Percentiles rank a stretch among this genome's conserved stretches.
Evolutionary conservation across 176 grass and related monocot species (phyloP).

Genomic region (Canna indica): DNA sequence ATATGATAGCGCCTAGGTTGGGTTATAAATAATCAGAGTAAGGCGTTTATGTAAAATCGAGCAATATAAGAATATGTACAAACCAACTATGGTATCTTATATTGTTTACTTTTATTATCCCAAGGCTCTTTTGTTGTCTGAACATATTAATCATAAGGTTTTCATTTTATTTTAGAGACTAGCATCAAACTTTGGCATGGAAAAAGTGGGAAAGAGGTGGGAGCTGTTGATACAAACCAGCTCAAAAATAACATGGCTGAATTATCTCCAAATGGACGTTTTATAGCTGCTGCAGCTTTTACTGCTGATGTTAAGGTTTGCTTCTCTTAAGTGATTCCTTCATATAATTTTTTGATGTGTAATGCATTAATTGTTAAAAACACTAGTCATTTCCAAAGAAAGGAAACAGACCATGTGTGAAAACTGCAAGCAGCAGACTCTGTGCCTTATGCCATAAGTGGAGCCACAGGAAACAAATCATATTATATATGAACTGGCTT

Average conservation of each 20-base stretch:
- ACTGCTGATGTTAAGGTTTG: constrained; percentile 94
- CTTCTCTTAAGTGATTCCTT: constrained; percentile 9
- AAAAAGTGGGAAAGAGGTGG: constrained; percentile 83
- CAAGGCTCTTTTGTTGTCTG: neutral
- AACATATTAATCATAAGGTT: neutral
- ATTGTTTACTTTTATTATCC: neutral
- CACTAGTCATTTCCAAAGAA: neutral
- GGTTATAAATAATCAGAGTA: too few relatives aligned
- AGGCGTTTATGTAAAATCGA: too few relatives aligned
- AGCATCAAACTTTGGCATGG: constrained; percentile 98
- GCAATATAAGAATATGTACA: too few relatives aligned
- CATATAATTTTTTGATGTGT: neutral
- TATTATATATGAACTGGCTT: neutral
- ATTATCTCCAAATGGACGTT: constrained; percentile 85
- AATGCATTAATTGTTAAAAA: neutral
- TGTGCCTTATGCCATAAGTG: neutral
- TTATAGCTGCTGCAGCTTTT: constrained; percentile 95
- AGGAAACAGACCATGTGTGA: too few relatives aligned
- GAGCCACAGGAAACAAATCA: neutral
- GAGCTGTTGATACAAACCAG: constrained; percentile 83
- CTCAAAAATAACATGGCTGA: constrained; percentile 98
- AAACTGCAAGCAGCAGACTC: neutral
- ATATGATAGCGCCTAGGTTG: too few relatives aligned
- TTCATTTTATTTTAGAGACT: constrained; percentile 42
- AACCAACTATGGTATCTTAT: too few relatives aligned